Conservation (phyloP, 2,329 filamentous ascomycete genomes). For the Claviceps maximensis region DNA sequence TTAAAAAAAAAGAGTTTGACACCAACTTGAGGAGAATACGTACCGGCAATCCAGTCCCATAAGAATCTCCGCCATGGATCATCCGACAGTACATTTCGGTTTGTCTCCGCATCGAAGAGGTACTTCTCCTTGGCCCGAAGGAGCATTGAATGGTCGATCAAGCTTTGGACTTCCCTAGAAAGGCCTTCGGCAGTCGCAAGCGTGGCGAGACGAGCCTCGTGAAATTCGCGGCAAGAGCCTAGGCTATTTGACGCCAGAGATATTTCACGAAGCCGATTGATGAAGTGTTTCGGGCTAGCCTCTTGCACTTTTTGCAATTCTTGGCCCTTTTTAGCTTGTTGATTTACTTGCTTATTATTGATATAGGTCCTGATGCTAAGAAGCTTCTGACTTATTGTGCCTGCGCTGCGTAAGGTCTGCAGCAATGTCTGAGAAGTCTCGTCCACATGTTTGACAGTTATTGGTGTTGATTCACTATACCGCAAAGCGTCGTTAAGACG, state of each 20-base stretch:
- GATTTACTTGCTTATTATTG: constrained; percentile 15
- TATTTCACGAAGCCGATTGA: constrained; percentile 22
- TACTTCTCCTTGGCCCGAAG: constrained; percentile 49
- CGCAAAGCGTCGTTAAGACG: constrained; percentile 29
- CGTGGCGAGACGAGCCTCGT: constrained; percentile 39
- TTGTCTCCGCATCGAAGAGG: constrained; percentile 49
- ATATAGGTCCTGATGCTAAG: constrained; percentile 29
- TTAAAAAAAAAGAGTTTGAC: neutral
- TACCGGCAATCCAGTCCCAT: constrained; percentile 65
- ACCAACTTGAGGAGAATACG: constrained; percentile 15
- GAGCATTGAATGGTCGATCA: constrained; percentile 45
- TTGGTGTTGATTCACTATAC: constrained; percentile 19
- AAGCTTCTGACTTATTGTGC: constrained; percentile 35
- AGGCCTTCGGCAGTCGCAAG: constrained; percentile 32
- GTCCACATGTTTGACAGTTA: constrained; percentile 23
- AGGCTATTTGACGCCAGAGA: constrained; percentile 25
- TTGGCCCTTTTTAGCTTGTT: constrained; percentile 12
- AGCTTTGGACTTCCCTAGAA: constrained; percentile 35
- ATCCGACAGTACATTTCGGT: constrained; percentile 53
- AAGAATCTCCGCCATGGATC: constrained; percentile 63
- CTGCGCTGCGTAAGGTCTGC: constrained; percentile 26
- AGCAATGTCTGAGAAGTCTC: constrained; percentile 24
- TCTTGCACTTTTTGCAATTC: constrained; percentile 11
- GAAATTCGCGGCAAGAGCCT: constrained; percentile 40
- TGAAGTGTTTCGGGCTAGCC: constrained; percentile 11